Percentiles rank a stretch among this genome's conserved stretches.
These are phyloP conservation scores for Eutrema salsugineum DNA, from an alignment of 441 rosid genomes.

Conservation along the genomic window DNA sequence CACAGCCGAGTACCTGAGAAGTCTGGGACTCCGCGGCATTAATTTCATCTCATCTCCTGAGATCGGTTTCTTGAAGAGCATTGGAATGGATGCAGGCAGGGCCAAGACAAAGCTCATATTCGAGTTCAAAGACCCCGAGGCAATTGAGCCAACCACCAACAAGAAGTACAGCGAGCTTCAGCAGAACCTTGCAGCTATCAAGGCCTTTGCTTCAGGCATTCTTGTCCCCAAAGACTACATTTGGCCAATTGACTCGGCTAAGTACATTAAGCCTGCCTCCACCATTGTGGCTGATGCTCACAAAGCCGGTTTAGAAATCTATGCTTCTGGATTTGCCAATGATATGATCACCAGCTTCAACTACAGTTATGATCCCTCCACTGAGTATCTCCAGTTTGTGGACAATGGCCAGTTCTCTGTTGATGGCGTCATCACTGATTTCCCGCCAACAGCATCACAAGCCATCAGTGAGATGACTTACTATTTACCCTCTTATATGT, in stretches of 20 bases:
- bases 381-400: conserved; percentile 67
- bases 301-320: conserved; percentile 61
- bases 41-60: conserved; percentile 71
- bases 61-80: conserved; percentile 65
- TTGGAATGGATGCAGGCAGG: conserved; percentile 39
- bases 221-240: conserved; percentile 78
- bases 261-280: conserved; percentile 52
- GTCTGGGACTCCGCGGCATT: conserved; percentile 20
- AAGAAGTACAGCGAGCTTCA: conserved; percentile 48
- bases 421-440: conserved; percentile 84
- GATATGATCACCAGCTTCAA: conserved; percentile 50
- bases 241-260: conserved; percentile 44
- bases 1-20: conserved; percentile 35
- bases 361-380: conserved; percentile 68
- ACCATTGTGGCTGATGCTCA: conserved; percentile 79
- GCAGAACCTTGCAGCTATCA: conserved; percentile 54
- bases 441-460: conserved; percentile 73
- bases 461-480: conserved; percentile 53
- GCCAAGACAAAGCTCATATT: conserved; percentile 55
- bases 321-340: conserved; percentile 78
- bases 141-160: conserved; percentile 65
- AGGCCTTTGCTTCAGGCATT: conserved; percentile 66
- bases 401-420: conserved; percentile 58
- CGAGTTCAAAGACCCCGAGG: conserved; percentile 41
- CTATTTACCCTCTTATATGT: neutral